Evolutionary conservation across 1,284 basidiomycete genomes (phyloP).

Genomic region (Papiliotrema fonsecae): DNA sequence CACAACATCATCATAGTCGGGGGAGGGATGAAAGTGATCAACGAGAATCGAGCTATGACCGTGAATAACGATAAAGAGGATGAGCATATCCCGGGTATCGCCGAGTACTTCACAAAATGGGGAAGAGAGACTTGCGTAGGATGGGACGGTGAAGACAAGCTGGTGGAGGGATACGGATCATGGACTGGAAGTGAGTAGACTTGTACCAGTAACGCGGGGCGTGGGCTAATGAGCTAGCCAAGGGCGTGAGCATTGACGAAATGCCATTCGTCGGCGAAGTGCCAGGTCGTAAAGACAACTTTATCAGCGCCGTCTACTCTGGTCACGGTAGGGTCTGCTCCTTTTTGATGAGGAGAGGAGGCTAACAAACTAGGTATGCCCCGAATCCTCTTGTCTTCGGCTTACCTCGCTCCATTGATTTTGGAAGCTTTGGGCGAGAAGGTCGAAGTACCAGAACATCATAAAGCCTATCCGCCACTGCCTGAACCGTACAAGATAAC

Average conservation of each 20-base stretch:
- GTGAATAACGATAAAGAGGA: conserved; percentile 21
- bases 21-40: conserved; percentile 26
- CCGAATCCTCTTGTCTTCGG: conserved; percentile 20
- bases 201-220: too few species aligned
- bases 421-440: too few species aligned
- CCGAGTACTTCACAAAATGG: conserved; percentile 17
- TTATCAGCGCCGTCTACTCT: conserved; percentile 18
- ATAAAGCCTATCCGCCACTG: conserved; percentile 12
- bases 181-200: conserved; percentile 26
- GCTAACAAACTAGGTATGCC: conserved; percentile 22
- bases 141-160: conserved; percentile 17
- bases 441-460: conserved; percentile 8
- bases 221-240: conserved; percentile 9
- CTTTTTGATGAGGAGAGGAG: background rate
- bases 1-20: conserved; percentile 25
- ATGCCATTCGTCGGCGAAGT: conserved; percentile 19
- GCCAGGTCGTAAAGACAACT: conserved; percentile 12
- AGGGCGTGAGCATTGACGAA: conserved; percentile 13
- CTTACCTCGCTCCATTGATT: conserved; percentile 12
- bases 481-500: conserved; percentile 17
- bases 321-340: conserved; percentile 20
- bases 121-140: conserved; percentile 11
- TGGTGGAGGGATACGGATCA: conserved; percentile 22
- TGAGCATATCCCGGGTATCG: conserved; percentile 13
- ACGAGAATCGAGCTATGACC: too few species aligned